phyloP scores from a whole-genome alignment of 352 stramenopile genomes.

The Phytophthora hybrid region DNA sequence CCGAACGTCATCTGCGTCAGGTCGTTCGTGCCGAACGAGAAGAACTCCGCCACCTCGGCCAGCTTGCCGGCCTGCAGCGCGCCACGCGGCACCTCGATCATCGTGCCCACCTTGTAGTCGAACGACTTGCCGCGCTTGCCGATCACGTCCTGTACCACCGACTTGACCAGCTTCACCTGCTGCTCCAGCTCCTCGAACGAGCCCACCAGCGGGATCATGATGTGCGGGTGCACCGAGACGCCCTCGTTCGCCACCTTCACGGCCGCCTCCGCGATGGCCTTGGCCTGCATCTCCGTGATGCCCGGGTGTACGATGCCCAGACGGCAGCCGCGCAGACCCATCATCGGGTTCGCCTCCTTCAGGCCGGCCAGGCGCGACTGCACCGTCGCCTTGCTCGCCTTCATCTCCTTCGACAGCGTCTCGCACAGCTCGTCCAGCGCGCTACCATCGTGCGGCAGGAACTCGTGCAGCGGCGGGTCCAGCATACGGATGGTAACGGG shows the following conservation, averaged over 20 bases:
- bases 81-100: constrained; percentile 36
- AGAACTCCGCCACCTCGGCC: constrained; percentile 38
- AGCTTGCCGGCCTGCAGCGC: constrained; percentile 35
- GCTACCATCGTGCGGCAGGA: constrained; percentile 35
- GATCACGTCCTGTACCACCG: constrained; percentile 35
- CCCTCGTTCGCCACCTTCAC: constrained; percentile 26
- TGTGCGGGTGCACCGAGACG: constrained; percentile 36
- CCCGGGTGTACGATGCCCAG: constrained; percentile 37
- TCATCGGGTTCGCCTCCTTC: constrained; percentile 45
- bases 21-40: constrained; percentile 40
- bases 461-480: constrained; percentile 32
- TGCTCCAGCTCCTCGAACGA: constrained; percentile 37
- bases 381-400: constrained; percentile 33
- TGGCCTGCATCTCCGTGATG: constrained; percentile 41
- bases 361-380: constrained; percentile 25
- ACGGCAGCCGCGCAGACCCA: constrained; percentile 28
- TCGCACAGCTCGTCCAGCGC: constrained; percentile 33
- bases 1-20: constrained; percentile 39
- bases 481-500: constrained; percentile 37
- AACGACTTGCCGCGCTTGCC: constrained; percentile 31
- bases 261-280: constrained; percentile 37
- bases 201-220: constrained; percentile 32
- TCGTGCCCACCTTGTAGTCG: constrained; percentile 40
- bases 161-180: constrained; percentile 38
- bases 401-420: constrained; percentile 29